Evolutionary conservation across 2,329 filamentous ascomycete species (phyloP).

Genomic region (Penicillium olsonii): DNA sequence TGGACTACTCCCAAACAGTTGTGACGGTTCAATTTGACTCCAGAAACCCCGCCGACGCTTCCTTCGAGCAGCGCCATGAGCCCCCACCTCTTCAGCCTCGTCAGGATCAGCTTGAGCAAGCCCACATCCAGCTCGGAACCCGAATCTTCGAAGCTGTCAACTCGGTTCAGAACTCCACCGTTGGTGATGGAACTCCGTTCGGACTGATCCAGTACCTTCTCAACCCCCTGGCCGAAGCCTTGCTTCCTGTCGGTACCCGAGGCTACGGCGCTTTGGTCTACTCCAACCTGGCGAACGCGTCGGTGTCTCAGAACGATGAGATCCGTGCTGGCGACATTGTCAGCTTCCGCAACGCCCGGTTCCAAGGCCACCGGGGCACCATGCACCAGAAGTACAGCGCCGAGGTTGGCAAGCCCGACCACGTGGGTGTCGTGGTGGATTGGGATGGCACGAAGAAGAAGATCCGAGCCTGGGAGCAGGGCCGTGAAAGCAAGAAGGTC

Average conservation of each 20-base stretch:
- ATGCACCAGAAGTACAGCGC: conserved; percentile 92
- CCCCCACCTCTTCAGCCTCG: conserved; percentile 76
- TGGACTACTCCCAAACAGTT: conserved; percentile 94
- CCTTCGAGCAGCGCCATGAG: conserved; percentile 84
- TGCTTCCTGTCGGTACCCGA: conserved; percentile 82
- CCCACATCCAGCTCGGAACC: conserved; percentile 78
- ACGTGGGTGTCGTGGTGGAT: conserved; percentile 88
- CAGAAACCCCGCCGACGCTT: conserved; percentile 69
- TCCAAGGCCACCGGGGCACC: conserved; percentile 91
- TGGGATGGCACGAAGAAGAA: conserved; percentile 99
- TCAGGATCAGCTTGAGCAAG: conserved; percentile 89
- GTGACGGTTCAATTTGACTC: conserved; percentile 79
- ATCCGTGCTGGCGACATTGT: conserved; percentile 93
- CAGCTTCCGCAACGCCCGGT: conserved; percentile 86
- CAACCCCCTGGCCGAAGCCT: conserved; percentile 68
- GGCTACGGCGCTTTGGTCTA: conserved; percentile 92
- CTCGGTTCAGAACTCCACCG: conserved; percentile 73
- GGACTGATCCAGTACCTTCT: conserved; percentile 79
- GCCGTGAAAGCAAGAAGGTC: conserved; percentile 87
- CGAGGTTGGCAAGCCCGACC: conserved; percentile 84
- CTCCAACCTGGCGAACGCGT: conserved; percentile 90
- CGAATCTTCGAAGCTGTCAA: conserved; percentile 70
- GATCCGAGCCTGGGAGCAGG: conserved; percentile 92
- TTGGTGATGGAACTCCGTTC: conserved; percentile 81
- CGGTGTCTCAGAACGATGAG: conserved; percentile 85